Evolutionary conservation across 331 rosid genomes (phyloP), one percentile per base, ranked within the genome.

Genomic region (Telfairia occidentalis): DNA sequence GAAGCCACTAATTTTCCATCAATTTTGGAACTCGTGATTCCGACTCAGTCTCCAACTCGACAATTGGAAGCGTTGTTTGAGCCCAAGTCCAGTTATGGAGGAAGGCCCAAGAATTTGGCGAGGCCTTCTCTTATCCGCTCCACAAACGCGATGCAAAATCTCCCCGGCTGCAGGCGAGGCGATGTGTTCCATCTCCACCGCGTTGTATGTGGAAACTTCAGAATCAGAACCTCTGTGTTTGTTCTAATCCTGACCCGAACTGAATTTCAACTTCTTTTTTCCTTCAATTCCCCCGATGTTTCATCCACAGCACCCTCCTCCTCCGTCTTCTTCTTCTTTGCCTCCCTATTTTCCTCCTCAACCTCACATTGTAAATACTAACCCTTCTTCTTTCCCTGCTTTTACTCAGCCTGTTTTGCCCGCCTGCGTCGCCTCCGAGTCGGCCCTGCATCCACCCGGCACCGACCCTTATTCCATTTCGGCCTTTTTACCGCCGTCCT

Each of bases 381-480:
- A 38, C 67, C 80, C 76, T 1, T 40, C 65, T 38, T 69, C 71
- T 29, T 79, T 77, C 57, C 66, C 45, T 1, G 24, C 74, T 35
- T 76, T 79, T 61, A 81, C 89, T 79, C 86, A 75, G 75, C 86
- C 77, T 4, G 48, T 61, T 13, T 46, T 64, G n/a, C 70, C 77
- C 77, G 35, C 80, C 23, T 66, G 74, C 32, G 18, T 71, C 58
- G 34, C 79, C 19, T 64, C 83, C 3, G 84, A 79, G 76, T 73
- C 83, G 24, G 19, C 76, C 34, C 49, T 81, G 76, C 85, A 85
- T 45, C 88, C 88, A 21, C 92, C 86, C 0, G 88, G 90, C 11
- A 81, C 86, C 29, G 82, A 87, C 71, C 86, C 85, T 1, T 29
- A 12, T 74, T 66, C 53, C 71, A 74, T 52, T 83, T 76, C 73